Evolutionary conservation across 371 early-diverging fungal genomes (phyloP).

Genomic region (Fennellomyces sp.): DNA sequence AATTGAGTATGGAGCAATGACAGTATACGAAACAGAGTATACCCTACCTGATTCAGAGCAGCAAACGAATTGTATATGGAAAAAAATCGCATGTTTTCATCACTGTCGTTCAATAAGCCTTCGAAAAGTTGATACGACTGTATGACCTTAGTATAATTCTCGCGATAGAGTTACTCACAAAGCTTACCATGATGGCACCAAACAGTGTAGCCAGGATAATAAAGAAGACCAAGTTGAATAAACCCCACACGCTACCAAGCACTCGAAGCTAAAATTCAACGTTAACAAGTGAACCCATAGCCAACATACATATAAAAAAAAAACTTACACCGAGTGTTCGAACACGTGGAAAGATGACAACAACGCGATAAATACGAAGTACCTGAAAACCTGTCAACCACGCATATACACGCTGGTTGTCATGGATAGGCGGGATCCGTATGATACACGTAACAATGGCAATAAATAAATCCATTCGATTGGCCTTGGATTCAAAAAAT

Average conservation of each 20-base stretch:
- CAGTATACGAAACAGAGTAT: neutral
- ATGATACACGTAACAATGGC: constrained; percentile 57
- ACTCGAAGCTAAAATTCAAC: constrained; percentile 46
- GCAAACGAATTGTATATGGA: constrained; percentile 67
- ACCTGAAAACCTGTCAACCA: constrained; percentile 71
- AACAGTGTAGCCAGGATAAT: constrained; percentile 59
- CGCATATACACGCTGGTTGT: constrained; percentile 41
- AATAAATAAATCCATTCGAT: constrained; percentile 54
- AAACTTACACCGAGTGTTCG: constrained; percentile 53
- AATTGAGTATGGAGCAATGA: neutral
- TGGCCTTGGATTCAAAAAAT: constrained; percentile 54
- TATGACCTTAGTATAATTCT: neutral
- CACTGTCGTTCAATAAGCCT: constrained; percentile 46
- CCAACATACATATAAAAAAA: no score
- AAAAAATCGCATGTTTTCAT: constrained; percentile 59
- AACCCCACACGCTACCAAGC: constrained; percentile 61
- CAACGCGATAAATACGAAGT: constrained; percentile 59
- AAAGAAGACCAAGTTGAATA: constrained; percentile 66
- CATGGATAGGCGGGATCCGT: constrained; percentile 52
- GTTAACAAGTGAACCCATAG: no score
- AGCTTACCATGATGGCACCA: constrained; percentile 59
- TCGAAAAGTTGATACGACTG: constrained; percentile 54
- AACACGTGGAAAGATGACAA: constrained; percentile 60
- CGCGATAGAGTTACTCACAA: no score
- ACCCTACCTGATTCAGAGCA: constrained; percentile 59